Percentiles rank a stretch among this genome's conserved stretches.
Conservation (phyloP, 2,329 filamentous ascomycete species). For the Cercospora sesami region DNA sequence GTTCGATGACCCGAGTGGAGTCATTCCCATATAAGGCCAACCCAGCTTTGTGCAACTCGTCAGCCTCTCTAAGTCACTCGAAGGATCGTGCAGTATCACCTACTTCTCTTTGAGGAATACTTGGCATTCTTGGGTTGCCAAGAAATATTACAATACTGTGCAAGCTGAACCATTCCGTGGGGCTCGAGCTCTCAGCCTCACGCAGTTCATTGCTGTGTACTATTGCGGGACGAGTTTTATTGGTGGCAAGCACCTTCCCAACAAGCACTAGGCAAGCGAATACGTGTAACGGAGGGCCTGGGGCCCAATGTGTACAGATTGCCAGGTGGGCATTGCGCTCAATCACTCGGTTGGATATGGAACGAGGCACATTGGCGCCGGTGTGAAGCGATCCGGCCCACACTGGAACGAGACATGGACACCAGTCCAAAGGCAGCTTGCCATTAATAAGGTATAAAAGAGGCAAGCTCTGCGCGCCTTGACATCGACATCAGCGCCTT, state of each 20-base stretch:
- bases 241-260: background rate
- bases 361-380: background rate
- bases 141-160: background rate
- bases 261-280: background rate
- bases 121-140: background rate
- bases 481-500: background rate
- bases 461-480: background rate
- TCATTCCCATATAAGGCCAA: background rate
- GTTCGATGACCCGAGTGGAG: background rate
- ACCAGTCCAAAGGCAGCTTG: background rate
- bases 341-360: background rate
- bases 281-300: background rate
- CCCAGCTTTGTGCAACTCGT: background rate
- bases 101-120: background rate
- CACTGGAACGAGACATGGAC: background rate
- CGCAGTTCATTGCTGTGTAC: background rate
- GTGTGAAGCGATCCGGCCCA: background rate
- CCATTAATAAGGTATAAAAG: background rate
- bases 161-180: background rate
- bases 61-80: background rate
- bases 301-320: background rate
- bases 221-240: background rate
- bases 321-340: background rate
- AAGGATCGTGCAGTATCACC: background rate
- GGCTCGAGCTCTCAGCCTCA: background rate